Base-by-base conservation (phyloP, 352 stramenopile species). In the Globisporangium barbulae region DNA sequence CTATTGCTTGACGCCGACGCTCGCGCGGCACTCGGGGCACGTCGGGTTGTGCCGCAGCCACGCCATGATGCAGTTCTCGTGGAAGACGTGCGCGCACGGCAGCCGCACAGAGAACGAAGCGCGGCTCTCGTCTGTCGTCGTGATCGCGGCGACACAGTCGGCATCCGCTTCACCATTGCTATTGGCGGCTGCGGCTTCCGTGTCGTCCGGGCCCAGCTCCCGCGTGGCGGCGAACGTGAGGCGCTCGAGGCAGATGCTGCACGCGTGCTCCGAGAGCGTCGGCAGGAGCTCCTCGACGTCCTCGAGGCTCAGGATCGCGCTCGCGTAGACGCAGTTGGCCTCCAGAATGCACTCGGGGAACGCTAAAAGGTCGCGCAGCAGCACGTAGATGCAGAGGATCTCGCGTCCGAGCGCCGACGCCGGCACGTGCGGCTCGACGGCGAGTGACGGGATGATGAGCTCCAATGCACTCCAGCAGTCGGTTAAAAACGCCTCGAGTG, bases 31-130 rank as follows among this genome's bases (percentile, higher is more conserved):
- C 49, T 86, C 73, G 22, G 80, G 80, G 42, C 80, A 89, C 41
- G 67, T 85, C 45, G 74, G 64, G 63, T 81, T 88, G 53, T 87
- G 73, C 2, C 76, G 75, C 35, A 89, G 63, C 80, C 80, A 88
- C 42, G 77, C 74, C 76, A 89, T 86, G 60, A 83, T 74, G 67
- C 80, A 89, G 67, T 88, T 80, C 47, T 89, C 80, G 53, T 89
- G 78, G 71, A 84, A 88, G 5, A 76, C 45, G 65, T 88, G 80
- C 17, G 59, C 53, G 63, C 80, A 89, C 15, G 80, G 80, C 48
- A 88, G 63, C 30, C 68, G 78, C 19, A 84, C 75, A 2, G 74
- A 72, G 42, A 76, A 77, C 42, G 62, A 39, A 39, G 33, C 60
- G 52, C 39, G 39, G 39, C 19, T 69, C 33, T 65, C 45, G 5